These are phyloP conservation scores for Pyrenophora tritici-repentis DNA, from an alignment of 2,329 filamentous ascomycete species.

Conservation along the genomic window DNA sequence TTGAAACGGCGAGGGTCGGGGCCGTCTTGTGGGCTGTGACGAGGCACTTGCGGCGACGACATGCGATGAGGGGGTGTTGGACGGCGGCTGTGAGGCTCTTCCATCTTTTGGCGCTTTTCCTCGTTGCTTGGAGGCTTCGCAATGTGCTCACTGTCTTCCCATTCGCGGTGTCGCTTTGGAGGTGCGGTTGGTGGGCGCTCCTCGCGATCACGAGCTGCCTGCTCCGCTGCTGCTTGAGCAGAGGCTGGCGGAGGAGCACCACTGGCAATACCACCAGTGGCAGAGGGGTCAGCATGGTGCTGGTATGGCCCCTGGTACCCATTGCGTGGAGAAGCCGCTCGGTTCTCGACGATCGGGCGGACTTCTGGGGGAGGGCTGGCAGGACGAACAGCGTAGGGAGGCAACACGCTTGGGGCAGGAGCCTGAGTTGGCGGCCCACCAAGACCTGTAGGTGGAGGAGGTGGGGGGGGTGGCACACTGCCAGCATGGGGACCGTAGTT, in stretches of 20 bases:
- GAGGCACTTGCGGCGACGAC: slow-evolving; percentile 64
- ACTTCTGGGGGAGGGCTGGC: slow-evolving; percentile 84
- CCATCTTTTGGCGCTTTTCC: slow-evolving; percentile 82
- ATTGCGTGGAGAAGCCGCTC: slow-evolving; percentile 88
- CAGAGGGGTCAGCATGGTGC: slow-evolving; percentile 69
- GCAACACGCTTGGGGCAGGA: slow-evolving; percentile 57
- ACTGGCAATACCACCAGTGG: slow-evolving; percentile 65
- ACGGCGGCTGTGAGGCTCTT: slow-evolving; percentile 80
- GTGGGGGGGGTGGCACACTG: slow-evolving; percentile 60
- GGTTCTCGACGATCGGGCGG: slow-evolving; percentile 79
- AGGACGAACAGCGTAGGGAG: slow-evolving; percentile 67
- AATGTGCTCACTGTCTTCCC: slow-evolving; percentile 77
- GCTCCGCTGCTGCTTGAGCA: slow-evolving; percentile 70
- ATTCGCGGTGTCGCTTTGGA: slow-evolving; percentile 86
- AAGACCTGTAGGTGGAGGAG: slow-evolving; percentile 60
- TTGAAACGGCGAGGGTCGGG: slow-evolving; percentile 67
- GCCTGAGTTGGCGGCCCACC: slow-evolving; percentile 59
- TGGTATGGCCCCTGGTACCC: slow-evolving; percentile 82
- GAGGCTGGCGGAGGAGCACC: slow-evolving; percentile 71
- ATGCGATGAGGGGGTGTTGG: slow-evolving; percentile 55
- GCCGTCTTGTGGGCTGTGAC: slow-evolving; percentile 72
- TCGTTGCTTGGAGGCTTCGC: slow-evolving; percentile 86
- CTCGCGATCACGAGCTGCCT: slow-evolving; percentile 67
- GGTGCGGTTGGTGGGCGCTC: slow-evolving; percentile 74
- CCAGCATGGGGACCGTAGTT: slow-evolving; percentile 52